Conservation (phyloP, 768 basidiomycete genomes). For the Calocera cornea region DNA sequence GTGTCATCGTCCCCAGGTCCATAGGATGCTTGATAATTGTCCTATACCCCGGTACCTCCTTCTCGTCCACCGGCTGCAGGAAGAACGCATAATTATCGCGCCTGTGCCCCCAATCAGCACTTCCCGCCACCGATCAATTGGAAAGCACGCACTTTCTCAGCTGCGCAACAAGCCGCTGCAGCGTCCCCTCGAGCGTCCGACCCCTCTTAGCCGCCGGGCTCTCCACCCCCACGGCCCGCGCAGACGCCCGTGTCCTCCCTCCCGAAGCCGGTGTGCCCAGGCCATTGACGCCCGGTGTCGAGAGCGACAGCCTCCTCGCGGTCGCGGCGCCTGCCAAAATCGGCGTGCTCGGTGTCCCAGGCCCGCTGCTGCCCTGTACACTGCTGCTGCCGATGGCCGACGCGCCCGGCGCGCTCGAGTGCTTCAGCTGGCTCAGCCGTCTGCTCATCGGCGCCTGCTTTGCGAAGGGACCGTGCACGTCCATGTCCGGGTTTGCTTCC, state of each 20-base stretch:
- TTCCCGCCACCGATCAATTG: neutral
- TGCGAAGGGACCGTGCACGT: neutral
- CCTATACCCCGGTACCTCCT: constrained; percentile 45
- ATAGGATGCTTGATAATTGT: constrained; percentile 73
- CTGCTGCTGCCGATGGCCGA: neutral
- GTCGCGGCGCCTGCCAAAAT: too few relatives aligned
- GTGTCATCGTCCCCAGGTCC: constrained; percentile 79
- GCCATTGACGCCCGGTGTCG: neutral
- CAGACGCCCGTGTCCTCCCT: neutral
- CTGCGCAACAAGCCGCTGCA: constrained; percentile 50
- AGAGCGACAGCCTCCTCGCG: too few relatives aligned
- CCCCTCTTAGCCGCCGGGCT: constrained; percentile 32
- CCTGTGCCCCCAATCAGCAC: constrained; percentile 29
- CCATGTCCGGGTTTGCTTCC: constrained; percentile 1
- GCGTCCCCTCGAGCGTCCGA: constrained; percentile 66
- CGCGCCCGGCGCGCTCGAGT: too few relatives aligned
- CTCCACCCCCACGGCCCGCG: neutral
- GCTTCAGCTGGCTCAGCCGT: constrained; percentile 3
- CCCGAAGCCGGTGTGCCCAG: neutral
- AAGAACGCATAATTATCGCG: constrained; percentile 83
- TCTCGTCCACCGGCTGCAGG: constrained; percentile 47
- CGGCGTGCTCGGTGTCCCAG: neutral
- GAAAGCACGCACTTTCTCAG: constrained; percentile 53
- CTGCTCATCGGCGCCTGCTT: constrained; percentile 2
- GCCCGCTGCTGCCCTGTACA: neutral